Evolutionary conservation across 2,329 filamentous ascomycete genomes (phyloP), one percentile per base, ranked within the genome.

Genomic region (Phialophora macrospora): DNA sequence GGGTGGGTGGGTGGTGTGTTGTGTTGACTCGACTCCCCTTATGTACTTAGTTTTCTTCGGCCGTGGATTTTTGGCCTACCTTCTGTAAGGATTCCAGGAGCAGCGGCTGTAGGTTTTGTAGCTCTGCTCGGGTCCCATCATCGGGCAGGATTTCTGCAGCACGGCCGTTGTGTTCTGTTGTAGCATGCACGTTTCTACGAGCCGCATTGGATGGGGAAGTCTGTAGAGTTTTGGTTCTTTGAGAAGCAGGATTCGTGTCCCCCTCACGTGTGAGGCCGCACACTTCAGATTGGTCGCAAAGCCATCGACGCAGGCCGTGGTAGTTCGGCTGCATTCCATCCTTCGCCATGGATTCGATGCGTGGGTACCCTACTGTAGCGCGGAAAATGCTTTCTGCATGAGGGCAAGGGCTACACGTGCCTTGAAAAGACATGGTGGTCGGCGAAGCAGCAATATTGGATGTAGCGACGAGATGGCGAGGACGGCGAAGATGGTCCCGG

Each of bases 211-310:
- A 59, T 8, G 22, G 24, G 30, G 11, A 59, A 49, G 12, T 28
- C 24, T 46, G 56, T 24, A 22, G 7, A 32, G 28, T 9, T 44
- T 4, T 1, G 4, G 5, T n/a, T 17, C 2, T 44, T 44, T 17
- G 17, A 44, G 38, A 44, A n/a, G 38, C 5, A n/a, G 14, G 38
- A 44, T 44, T 44, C 14, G 17, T n/a, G 38, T 30, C 58, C 38
- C 28, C 38, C 28, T 62, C 59, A 62, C 59, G 51, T 62, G 59
- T 55, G 26, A 55, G 54, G 51, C 34, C n/a, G 32, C 30, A 48
- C 14, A 34, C 26, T 34, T 30, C 49, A 48, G 49, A 62, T 62
- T 62, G 59, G 59, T 32, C 48, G 44, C 41, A 22, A 4, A 17
- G 44, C 38, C 14, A 44, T 20, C 38, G 8, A n/a, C 38, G 38